Evolutionary conservation across 163 green algal genomes (phyloP).

Genomic region (Scenedesmus sp.): DNA sequence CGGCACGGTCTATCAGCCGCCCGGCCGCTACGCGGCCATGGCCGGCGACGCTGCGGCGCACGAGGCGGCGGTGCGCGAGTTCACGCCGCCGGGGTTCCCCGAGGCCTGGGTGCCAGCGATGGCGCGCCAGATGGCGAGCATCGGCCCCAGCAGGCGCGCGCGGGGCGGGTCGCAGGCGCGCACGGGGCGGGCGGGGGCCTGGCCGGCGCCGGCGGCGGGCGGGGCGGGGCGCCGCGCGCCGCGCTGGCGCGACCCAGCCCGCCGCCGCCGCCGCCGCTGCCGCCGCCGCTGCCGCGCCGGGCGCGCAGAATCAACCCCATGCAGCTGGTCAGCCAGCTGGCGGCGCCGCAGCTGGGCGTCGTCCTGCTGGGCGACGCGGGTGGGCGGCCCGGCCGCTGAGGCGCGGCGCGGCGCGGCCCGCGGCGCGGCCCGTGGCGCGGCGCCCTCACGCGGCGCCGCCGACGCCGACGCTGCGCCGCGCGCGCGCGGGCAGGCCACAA

Average conservation of each 20-base stretch:
- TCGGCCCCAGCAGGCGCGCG: background rate
- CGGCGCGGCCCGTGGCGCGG: too few species aligned
- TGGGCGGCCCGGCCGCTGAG: background rate
- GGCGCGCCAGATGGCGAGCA: constrained; percentile 35
- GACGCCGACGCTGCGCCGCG: too few species aligned
- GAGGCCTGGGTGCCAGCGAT: constrained; percentile 14
- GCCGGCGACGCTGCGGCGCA: constrained; percentile 30
- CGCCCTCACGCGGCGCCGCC: too few species aligned
- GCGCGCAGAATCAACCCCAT: constrained; percentile 45
- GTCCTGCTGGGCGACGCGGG: constrained; percentile 62
- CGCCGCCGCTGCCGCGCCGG: constrained; percentile 21
- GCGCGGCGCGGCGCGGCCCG: too few species aligned
- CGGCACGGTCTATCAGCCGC: constrained; percentile 29
- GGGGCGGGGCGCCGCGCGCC: too few species aligned
- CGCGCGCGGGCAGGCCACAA: constrained; percentile 50
- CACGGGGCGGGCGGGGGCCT: too few species aligned
- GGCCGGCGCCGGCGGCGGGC: too few species aligned
- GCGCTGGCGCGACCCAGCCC: too few species aligned
- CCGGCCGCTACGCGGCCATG: constrained; percentile 3
- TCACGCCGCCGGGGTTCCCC: constrained; percentile 15
- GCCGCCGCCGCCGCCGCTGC: background rate
- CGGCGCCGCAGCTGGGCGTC: constrained; percentile 5
- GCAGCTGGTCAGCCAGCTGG: constrained; percentile 19
- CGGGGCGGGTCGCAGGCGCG: background rate
- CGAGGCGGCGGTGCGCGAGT: background rate